These are phyloP conservation scores for Alternaria sp. DNA, from an alignment of 2,329 filamentous ascomycete species.

Conservation along the genomic window DNA sequence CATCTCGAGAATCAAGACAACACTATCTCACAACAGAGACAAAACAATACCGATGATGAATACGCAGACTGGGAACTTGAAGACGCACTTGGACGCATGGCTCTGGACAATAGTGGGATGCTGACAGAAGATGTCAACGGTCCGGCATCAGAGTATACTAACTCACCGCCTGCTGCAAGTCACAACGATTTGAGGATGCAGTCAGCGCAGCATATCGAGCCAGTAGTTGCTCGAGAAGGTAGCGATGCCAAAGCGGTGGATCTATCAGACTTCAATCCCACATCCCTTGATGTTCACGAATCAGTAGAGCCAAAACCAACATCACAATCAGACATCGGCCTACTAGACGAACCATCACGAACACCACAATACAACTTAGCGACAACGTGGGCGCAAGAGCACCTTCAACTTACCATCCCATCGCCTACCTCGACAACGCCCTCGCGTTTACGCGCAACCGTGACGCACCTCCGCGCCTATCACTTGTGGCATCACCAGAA, in stretches of 20 bases:
- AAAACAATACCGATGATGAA: slow-evolving; percentile 21
- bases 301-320: slow-evolving; percentile 2
- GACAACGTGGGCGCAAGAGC: slow-evolving; percentile 41
- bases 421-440: slow-evolving; percentile 23
- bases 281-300: neutral
- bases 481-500: slow-evolving; percentile 46
- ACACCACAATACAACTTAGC: slow-evolving; percentile 37
- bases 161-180: neutral
- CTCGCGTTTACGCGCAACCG: slow-evolving; percentile 43
- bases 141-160: neutral
- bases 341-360: slow-evolving; percentile 13
- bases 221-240: neutral
- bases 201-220: neutral
- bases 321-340: slow-evolving; percentile 1
- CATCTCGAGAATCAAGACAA: neutral
- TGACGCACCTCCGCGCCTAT: slow-evolving; percentile 46
- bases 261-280: slow-evolving; percentile 1
- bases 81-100: slow-evolving; percentile 29
- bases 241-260: neutral
- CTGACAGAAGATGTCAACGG: slow-evolving; percentile 14
- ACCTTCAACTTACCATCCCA: slow-evolving; percentile 44
- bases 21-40: neutral
- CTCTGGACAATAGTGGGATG: slow-evolving; percentile 23
- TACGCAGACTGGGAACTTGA: slow-evolving; percentile 43
- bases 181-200: neutral